These are phyloP conservation scores for Saccharomycopsis javanensis DNA, from an alignment of 805 yeast genomes.

Conservation along the genomic window DNA sequence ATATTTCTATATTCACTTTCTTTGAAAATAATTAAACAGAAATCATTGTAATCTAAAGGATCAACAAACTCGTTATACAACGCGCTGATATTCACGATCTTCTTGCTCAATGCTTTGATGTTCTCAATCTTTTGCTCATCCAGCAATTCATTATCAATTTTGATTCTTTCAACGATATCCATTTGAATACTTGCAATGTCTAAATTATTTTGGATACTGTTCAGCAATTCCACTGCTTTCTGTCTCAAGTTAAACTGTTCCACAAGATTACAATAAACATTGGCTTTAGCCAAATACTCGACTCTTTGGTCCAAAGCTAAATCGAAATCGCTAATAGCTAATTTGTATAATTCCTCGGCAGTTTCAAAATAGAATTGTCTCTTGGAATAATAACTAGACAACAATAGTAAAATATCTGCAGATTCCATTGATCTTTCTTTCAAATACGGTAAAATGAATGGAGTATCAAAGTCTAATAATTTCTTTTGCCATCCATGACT, in stretches of 20 bases:
- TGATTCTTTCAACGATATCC: conserved; percentile 36
- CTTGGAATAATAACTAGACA: conserved; percentile 86
- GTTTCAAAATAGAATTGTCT: conserved; percentile 71
- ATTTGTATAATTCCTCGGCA: conserved; percentile 65
- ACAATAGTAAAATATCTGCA: conserved; percentile 64
- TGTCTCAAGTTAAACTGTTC: conserved; percentile 71
- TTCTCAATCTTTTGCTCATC: conserved; percentile 43
- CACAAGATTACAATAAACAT: conserved; percentile 82
- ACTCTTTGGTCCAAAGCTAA: conserved; percentile 65
- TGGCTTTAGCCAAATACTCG: conserved; percentile 83
- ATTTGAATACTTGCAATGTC: conserved; percentile 83
- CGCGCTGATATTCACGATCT: conserved; percentile 63
- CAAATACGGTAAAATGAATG: conserved; percentile 68
- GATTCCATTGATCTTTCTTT: conserved; percentile 56
- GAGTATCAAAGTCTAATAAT: conserved; percentile 70
- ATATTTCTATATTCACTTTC: conserved; percentile 77
- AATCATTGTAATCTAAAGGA: conserved; percentile 77
- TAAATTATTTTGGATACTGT: conserved; percentile 65
- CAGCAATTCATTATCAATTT: conserved; percentile 42
- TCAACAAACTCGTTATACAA: conserved; percentile 80
- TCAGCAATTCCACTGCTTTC: conserved; percentile 60
- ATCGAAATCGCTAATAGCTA: conserved; percentile 66
- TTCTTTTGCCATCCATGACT: conserved; percentile 67
- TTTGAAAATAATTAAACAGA: conserved; percentile 69
- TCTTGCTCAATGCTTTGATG: conserved; percentile 45